These are phyloP conservation scores for Pterocarpus macrocarpus DNA, from an alignment of 306 rosid genomes.

Conservation along the genomic window DNA sequence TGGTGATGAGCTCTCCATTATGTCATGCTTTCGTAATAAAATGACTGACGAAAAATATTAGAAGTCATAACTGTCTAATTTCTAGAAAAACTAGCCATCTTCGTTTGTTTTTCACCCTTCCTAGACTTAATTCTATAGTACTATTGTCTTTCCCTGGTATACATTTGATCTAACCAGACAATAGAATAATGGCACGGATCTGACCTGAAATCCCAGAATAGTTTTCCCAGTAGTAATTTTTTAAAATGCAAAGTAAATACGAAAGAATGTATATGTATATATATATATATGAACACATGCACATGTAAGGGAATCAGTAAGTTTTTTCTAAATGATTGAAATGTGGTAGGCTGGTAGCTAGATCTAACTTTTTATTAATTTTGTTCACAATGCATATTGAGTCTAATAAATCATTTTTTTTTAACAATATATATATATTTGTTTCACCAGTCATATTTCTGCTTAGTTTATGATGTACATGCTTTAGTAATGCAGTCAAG, in stretches of 20 bases:
- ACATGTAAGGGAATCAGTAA: no score
- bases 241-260: not conserved
- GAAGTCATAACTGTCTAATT: not conserved
- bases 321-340: not conserved
- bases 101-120: not conserved
- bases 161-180: no score
- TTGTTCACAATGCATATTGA: not conserved
- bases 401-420: not conserved
- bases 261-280: no score
- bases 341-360: not conserved
- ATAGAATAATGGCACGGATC: no score
- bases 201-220: no score
- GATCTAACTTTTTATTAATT: not conserved
- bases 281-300: no score
- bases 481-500: not conserved
- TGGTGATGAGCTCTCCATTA: constrained; percentile 38
- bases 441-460: no score
- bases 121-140: no score
- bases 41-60: not conserved
- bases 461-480: not conserved
- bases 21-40: constrained; percentile 40
- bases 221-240: no score
- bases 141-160: no score
- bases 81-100: not conserved
- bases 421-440: no score